Evolutionary conservation across 2,329 filamentous ascomycete genomes (phyloP), one percentile per base, ranked within the genome.

Genomic region (Trichoderma guizhouense): DNA sequence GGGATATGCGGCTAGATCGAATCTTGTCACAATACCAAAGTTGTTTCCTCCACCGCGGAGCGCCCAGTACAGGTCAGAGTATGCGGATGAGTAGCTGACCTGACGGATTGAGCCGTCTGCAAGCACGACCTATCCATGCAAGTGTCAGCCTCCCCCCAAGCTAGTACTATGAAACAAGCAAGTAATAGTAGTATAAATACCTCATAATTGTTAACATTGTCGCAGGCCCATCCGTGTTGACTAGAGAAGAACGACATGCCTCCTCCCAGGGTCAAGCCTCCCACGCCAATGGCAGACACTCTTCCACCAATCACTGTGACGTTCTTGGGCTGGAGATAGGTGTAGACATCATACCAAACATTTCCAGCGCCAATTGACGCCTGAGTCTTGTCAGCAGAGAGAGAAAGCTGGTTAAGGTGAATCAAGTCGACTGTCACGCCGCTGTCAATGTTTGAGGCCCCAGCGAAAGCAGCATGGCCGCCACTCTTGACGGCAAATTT

Each of bases 401-500:
- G 57, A 2, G 72, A 71, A 5, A 84, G 69, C 7, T 74, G 61
- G 26, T 83, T 82, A 7, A 85, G 73, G 12, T 76, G 76, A 28
- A 78, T 77, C 11, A 85, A 74, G 7, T 81, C 80, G 51, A 85
- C 76, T 15, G 79, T 77, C 61, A 83, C 75, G 9, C 81, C 81
- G 8, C 77, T 75, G 8, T 77, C 57, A 43, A 79, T 81, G 32
- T 77, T 84, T 0, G 84, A 82, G 3, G 80, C 78, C 7, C 81
- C 81, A 0, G 79, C 78, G 73, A 83, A 83, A 6, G 82, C 79
- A 7, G 81, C 79, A 73, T 86, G 85, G 0, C 84, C 85, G n/a
- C 84, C 84, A 68, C 83, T 82, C 55, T 82, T 82, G 36, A 82
- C 80, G 0, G 84, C 82, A 74, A 74, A 72, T 30, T 76, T 74